Evolutionary conservation across 495 filamentous ascomycete genomes (phyloP).

Genomic region (Aspergillus funiculosus): DNA sequence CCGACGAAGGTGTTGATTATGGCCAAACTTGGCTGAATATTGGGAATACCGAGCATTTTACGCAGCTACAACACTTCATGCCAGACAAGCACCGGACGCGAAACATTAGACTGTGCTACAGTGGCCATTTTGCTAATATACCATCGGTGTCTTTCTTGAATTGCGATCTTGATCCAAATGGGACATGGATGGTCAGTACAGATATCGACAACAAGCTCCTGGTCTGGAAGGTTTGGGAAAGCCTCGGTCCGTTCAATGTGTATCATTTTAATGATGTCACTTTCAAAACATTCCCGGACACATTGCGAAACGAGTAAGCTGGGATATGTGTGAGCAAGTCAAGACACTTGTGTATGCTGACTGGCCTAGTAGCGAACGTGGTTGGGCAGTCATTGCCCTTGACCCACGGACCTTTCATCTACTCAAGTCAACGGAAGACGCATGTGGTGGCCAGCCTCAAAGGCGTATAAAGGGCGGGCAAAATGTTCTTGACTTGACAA

Average conservation of each 20-base stretch:
- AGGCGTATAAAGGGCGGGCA: conserved; percentile 14
- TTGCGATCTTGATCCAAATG: conserved; percentile 54
- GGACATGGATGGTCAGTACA: conserved; percentile 64
- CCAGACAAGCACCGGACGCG: conserved; percentile 31
- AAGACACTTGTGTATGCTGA: conserved; percentile 5
- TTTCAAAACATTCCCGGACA: conserved; percentile 16
- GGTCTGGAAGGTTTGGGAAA: conserved; percentile 61
- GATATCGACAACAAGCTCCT: conserved; percentile 64
- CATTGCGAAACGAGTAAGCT: conserved; percentile 21
- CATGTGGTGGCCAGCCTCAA: conserved; percentile 40
- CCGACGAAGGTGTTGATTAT: conserved; percentile 23
- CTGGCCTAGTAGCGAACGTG: conserved; percentile 24
- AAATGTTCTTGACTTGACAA: conserved; percentile 30
- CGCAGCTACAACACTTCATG: conserved; percentile 26
- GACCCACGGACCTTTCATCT: conserved; percentile 44
- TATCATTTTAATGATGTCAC: conserved; percentile 26
- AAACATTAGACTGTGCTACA: conserved; percentile 40
- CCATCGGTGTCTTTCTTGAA: conserved; percentile 71
- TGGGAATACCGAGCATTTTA: conserved; percentile 21
- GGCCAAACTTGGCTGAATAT: conserved; percentile 37
- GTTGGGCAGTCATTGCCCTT: conserved; percentile 48
- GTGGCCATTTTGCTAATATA: conserved; percentile 58
- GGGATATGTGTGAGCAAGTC: background rate
- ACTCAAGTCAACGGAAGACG: conserved; percentile 29
- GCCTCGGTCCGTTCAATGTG: conserved; percentile 24